A percentile compares a stretch with the other conserved stretches of the same genome.
phyloP scores from a whole-genome alignment of 805 yeast genomes.

The Candida succiphila region DNA sequence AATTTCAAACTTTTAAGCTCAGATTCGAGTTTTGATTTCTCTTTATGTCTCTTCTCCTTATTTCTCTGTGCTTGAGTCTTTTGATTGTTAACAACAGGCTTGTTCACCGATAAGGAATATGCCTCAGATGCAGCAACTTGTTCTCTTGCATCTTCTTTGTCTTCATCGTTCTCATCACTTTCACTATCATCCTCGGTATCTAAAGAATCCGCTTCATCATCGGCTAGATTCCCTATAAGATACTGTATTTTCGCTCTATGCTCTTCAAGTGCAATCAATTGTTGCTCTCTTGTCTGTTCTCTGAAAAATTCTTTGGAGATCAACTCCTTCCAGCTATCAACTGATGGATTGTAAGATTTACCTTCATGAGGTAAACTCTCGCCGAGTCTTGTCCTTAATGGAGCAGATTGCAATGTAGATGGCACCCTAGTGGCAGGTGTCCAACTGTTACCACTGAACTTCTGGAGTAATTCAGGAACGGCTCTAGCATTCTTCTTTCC shows the following conservation, averaged over 20 bases:
- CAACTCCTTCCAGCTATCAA: conserved; percentile 71
- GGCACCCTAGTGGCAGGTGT: conserved; percentile 48
- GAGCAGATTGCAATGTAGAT: conserved; percentile 38
- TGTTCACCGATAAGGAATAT: conserved; percentile 55
- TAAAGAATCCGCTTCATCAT: conserved; percentile 35
- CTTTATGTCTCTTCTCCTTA: conserved; percentile 51
- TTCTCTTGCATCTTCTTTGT: conserved; percentile 23
- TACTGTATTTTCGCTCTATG: conserved; percentile 54
- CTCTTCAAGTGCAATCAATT: conserved; percentile 49
- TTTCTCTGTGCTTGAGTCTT: conserved; percentile 77
- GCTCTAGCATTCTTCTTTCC: conserved; percentile 21
- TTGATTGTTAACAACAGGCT: conserved; percentile 55
- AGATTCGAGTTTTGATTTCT: conserved; percentile 42
- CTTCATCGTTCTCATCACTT: conserved; percentile 27
- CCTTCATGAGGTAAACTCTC: conserved; percentile 68
- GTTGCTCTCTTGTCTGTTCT: conserved; percentile 60
- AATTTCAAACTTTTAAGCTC: conserved; percentile 47
- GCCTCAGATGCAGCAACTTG: conserved; percentile 21
- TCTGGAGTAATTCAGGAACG: conserved; percentile 29
- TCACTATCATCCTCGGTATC: conserved; percentile 8
- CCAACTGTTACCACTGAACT: conserved; percentile 26
- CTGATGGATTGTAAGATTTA: conserved; percentile 85
- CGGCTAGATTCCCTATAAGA: conserved; percentile 53
- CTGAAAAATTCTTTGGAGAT: conserved; percentile 54
- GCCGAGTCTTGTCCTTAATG: conserved; percentile 43